Evolutionary conservation across 2,329 filamentous ascomycete species (phyloP).

Genomic region (Colletotrichum plurivorum): DNA sequence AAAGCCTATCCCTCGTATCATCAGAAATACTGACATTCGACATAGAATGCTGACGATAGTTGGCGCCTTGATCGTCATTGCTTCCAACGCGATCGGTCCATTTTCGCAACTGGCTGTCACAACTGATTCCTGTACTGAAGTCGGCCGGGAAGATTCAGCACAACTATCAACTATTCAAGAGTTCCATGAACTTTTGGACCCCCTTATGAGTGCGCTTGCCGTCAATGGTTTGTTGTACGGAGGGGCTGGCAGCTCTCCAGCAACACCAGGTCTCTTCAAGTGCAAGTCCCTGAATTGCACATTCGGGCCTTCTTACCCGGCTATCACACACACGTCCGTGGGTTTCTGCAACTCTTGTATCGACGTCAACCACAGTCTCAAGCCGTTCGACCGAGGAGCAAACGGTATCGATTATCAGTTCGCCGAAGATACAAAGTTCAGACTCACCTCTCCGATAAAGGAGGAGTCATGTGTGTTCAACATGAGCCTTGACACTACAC

Average conservation of each 20-base stretch:
- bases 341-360: background rate
- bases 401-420: background rate
- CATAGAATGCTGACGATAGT: background rate
- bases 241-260: background rate
- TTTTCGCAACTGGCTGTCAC: background rate
- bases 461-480: background rate
- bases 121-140: background rate
- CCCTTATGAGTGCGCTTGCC: too few relatives aligned
- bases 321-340: background rate
- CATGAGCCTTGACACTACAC: background rate
- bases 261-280: background rate
- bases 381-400: background rate
- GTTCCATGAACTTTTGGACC: too few relatives aligned
- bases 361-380: background rate
- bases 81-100: background rate
- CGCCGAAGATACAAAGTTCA: background rate
- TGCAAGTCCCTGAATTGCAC: background rate
- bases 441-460: background rate
- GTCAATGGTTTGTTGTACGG: background rate
- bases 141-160: too few relatives aligned
- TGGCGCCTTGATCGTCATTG: background rate
- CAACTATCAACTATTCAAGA: too few relatives aligned
- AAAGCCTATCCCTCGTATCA: background rate
- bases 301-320: background rate
- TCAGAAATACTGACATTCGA: background rate